A percentile compares a stretch with the other conserved stretches of the same genome.
Evolutionary conservation across 371 early-diverging fungal genomes (phyloP).

Genomic region (Mortierella sp.): DNA sequence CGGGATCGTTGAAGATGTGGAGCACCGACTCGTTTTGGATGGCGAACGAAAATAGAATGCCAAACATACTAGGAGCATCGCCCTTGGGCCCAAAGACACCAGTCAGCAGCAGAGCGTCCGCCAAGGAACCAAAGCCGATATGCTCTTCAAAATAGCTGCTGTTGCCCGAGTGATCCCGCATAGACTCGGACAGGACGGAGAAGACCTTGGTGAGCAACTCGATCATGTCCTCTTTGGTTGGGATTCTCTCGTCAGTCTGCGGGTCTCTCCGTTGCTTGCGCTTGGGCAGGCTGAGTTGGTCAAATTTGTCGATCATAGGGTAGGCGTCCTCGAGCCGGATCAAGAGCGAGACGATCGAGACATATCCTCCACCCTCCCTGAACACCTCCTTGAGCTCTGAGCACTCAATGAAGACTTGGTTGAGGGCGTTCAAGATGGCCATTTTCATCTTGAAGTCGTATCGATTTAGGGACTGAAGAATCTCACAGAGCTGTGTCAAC

Average conservation of each 20-base stretch:
- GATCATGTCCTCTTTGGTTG: slow-evolving; percentile 56
- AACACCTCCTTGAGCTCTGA: slow-evolving; percentile 69
- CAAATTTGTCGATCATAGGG: slow-evolving; percentile 45
- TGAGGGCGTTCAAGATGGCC: slow-evolving; percentile 69
- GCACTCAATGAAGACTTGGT: slow-evolving; percentile 65
- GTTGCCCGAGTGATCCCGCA: slow-evolving; percentile 71
- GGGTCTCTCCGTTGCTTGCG: slow-evolving; percentile 44
- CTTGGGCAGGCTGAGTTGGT: slow-evolving; percentile 36
- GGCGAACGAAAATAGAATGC: slow-evolving; percentile 75
- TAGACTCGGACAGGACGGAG: slow-evolving; percentile 69
- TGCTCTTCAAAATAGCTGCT: slow-evolving; percentile 67
- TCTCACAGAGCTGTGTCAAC: slow-evolving; percentile 74
- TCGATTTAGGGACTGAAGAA: slow-evolving; percentile 69
- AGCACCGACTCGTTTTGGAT: slow-evolving; percentile 65
- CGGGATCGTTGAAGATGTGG: slow-evolving; percentile 63
- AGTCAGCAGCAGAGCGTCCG: slow-evolving; percentile 74
- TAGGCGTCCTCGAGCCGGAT: slow-evolving; percentile 75
- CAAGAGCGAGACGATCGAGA: slow-evolving; percentile 74
- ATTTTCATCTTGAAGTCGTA: slow-evolving; percentile 71
- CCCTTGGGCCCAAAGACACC: slow-evolving; percentile 64
- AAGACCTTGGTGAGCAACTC: slow-evolving; percentile 66
- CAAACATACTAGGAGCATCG: slow-evolving; percentile 65
- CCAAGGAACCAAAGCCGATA: slow-evolving; percentile 70
- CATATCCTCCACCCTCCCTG: slow-evolving; percentile 74
- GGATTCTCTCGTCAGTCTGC: slow-evolving; percentile 47